Conservation (phyloP, 257 asterid genomes). For the Fraxinus pennsylvanica region DNA sequence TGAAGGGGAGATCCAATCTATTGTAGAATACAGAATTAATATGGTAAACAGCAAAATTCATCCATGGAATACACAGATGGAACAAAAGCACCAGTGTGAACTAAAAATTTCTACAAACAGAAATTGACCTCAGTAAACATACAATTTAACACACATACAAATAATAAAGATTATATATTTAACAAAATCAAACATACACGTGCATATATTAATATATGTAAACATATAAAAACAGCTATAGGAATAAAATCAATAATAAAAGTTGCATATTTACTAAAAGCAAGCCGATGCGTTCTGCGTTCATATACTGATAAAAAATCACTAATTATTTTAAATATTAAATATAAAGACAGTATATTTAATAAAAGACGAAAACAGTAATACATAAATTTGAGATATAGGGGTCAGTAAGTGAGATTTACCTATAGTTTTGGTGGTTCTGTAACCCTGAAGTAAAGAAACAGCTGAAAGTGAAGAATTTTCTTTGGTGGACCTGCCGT, state of each 20-base stretch:
- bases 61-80: not conserved
- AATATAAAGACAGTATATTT: not conserved
- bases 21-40: not conserved
- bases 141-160: not conserved
- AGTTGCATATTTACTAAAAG: not conserved
- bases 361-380: not conserved
- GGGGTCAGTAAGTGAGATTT: conserved; percentile 14
- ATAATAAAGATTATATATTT: not conserved
- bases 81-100: not conserved
- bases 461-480: conserved; percentile 40
- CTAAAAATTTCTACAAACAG: not conserved
- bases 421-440: conserved; percentile 58
- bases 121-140: not conserved
- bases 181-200: not conserved
- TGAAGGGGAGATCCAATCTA: not conserved
- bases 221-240: not conserved
- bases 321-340: not conserved
- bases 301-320: not conserved
- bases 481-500: conserved; percentile 36
- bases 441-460: conserved; percentile 46
- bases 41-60: not conserved
- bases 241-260: not conserved
- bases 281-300: not conserved
- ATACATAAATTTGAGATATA: not conserved
- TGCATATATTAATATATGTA: not conserved